A percentile compares a stretch with the other conserved stretches of the same genome.
These are phyloP conservation scores for Sphaerostilbella broomeana DNA, from an alignment of 2,329 filamentous ascomycete genomes.

Conservation along the genomic window DNA sequence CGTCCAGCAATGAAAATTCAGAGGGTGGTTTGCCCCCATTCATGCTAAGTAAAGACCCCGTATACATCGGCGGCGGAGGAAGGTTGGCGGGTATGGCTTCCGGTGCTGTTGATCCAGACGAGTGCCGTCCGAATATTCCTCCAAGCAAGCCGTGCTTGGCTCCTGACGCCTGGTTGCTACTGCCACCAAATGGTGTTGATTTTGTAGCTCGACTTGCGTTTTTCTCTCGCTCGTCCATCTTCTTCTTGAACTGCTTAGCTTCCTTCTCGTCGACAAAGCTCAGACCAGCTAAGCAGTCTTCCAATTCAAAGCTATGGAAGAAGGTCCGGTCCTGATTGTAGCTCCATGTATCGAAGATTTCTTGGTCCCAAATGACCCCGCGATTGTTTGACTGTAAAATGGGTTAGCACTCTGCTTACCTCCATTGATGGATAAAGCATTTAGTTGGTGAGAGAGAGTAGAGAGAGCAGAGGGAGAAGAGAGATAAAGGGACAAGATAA, in stretches of 20 bases:
- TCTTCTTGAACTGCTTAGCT: slow-evolving; percentile 93
- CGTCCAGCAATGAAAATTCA: slow-evolving; percentile 57
- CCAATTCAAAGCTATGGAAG: slow-evolving; percentile 95
- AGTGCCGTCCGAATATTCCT: slow-evolving; percentile 56
- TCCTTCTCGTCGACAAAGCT: slow-evolving; percentile 97
- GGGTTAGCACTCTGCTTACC: too few species aligned
- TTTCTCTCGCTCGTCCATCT: slow-evolving; percentile 94
- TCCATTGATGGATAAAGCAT: too few species aligned
- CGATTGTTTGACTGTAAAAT: slow-evolving; percentile 64
- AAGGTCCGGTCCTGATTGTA: slow-evolving; percentile 98
- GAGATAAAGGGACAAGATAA: too few species aligned
- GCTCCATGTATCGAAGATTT: slow-evolving; percentile 89
- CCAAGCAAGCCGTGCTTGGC: slow-evolving; percentile 47
- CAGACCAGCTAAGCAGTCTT: slow-evolving; percentile 81
- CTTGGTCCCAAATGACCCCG: slow-evolving; percentile 94
- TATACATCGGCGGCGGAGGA: slow-evolving; percentile 30
- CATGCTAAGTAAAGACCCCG: slow-evolving; percentile 39
- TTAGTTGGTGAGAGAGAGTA: too few species aligned
- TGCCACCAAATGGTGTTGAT: slow-evolving; percentile 65
- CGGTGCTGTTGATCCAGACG: slow-evolving; percentile 50
- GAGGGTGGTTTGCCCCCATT: slow-evolving; percentile 40
- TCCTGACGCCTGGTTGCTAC: slow-evolving; percentile 25
- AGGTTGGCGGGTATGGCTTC: slow-evolving; percentile 46
- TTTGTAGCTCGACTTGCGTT: slow-evolving; percentile 84
- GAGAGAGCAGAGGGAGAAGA: slow-evolving; percentile 12